A percentile compares a stretch with the other conserved stretches of the same genome.
phyloP scores from a whole-genome alignment of 257 asterid genomes.

The Ilex aquifolium region DNA sequence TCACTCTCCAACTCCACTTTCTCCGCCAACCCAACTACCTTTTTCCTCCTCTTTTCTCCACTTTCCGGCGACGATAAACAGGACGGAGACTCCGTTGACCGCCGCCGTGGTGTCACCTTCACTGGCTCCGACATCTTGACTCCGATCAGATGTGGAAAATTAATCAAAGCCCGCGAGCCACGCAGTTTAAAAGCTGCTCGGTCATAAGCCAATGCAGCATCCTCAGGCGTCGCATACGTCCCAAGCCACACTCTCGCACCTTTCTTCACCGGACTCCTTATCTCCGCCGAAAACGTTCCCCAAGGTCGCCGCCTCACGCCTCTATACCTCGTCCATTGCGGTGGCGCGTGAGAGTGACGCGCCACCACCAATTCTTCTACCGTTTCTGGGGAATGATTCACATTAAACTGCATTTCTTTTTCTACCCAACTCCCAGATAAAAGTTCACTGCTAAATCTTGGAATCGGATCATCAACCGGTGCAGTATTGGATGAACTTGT shows the following conservation, averaged over 20 bases:
- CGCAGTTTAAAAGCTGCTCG: conserved; percentile 26
- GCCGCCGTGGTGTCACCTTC: no score
- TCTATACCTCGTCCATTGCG: conserved; percentile 23
- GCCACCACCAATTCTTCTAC: not conserved
- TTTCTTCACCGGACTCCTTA: conserved; percentile 22
- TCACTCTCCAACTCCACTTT: no score
- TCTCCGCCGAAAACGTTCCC: conserved; percentile 36
- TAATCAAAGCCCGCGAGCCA: conserved; percentile 25
- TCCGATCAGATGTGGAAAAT: conserved; percentile 29
- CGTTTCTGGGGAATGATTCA: not conserved
- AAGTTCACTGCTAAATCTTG: not conserved
- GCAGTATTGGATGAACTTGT: conserved; percentile 3
- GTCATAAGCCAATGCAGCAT: conserved; percentile 40
- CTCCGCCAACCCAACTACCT: no score
- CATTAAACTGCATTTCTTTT: not conserved
- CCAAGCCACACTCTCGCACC: conserved; percentile 33
- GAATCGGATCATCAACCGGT: not conserved
- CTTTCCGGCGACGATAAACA: no score
- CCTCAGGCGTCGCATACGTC: conserved; percentile 30
- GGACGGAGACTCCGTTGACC: no score
- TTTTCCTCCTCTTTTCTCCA: no score
- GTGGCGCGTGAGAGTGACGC: not conserved
- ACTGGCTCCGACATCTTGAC: no score
- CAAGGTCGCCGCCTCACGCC: conserved; percentile 39
- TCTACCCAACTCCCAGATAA: not conserved